phyloP scores from a whole-genome alignment of 257 asterid species.

The Phtheirospermum japonicum region DNA sequence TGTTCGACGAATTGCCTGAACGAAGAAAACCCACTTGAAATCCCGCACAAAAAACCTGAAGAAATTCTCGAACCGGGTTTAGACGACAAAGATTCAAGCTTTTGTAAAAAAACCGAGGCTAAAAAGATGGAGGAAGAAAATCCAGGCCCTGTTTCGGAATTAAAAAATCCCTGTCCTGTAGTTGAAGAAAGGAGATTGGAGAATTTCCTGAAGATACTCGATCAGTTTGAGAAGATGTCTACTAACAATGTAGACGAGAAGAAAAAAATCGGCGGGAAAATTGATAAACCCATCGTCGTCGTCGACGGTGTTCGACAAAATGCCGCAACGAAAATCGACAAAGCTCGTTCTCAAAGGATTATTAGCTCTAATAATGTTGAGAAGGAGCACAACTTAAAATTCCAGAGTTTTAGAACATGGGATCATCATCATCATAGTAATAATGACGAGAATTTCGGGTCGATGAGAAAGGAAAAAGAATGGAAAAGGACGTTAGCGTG shows the following conservation, averaged over 20 bases:
- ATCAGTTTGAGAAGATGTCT: slow-evolving; percentile 38
- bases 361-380: background rate
- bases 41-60: background rate
- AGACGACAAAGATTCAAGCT: background rate
- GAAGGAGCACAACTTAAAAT: background rate
- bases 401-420: slow-evolving; percentile 27
- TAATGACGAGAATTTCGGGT: slow-evolving; percentile 47
- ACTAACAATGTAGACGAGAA: slow-evolving; percentile 30
- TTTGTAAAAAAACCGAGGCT: no score
- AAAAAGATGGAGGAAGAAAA: slow-evolving; percentile 7
- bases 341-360: slow-evolving; percentile 33
- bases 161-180: background rate
- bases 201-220: slow-evolving; percentile 42
- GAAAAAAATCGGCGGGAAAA: slow-evolving; percentile 27
- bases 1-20: background rate
- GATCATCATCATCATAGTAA: slow-evolving; percentile 18
- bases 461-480: slow-evolving; percentile 72
- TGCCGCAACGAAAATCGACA: slow-evolving; percentile 8
- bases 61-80: slow-evolving; percentile 20
- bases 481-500: slow-evolving; percentile 87
- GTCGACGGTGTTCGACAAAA: background rate
- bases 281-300: slow-evolving; percentile 21
- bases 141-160: background rate
- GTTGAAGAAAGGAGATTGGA: slow-evolving; percentile 40
- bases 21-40: background rate